Percentiles rank a stretch among this genome's conserved stretches.
These are phyloP conservation scores for Helichrysum umbraculigerum DNA, from an alignment of 129 eudicot genomes.

Conservation along the genomic window DNA sequence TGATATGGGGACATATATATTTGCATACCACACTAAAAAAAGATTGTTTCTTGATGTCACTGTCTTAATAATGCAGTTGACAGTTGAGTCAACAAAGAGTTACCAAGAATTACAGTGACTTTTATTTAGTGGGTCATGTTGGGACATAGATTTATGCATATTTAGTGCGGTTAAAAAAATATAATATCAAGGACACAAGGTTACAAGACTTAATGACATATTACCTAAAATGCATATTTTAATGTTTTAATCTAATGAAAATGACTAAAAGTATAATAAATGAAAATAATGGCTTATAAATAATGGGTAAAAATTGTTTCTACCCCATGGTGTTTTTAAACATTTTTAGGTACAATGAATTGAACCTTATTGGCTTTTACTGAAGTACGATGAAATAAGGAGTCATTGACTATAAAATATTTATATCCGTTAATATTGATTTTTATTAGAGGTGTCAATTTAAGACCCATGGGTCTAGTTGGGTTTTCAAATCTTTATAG, in stretches of 20 bases:
- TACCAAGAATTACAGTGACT: not conserved
- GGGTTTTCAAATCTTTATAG: too few species aligned
- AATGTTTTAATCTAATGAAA: too few species aligned
- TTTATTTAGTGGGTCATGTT: not conserved
- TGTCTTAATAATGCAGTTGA: constrained; percentile 12
- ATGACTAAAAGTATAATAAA: too few species aligned
- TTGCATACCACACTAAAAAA: not conserved
- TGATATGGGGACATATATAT: not conserved
- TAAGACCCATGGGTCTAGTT: too few species aligned
- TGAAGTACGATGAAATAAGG: not conserved
- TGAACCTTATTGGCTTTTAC: too few species aligned
- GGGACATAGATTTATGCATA: not conserved
- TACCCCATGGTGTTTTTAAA: too few species aligned
- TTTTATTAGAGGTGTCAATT: too few species aligned
- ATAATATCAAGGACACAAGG: constrained; percentile 2
- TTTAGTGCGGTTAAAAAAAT: not conserved
- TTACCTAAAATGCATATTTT: not conserved
- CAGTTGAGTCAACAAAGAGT: not conserved
- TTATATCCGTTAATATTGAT: not conserved
- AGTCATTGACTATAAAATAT: not conserved
- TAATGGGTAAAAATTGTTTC: not conserved
- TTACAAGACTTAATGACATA: not conserved
- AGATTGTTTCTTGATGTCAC: not conserved
- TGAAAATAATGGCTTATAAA: too few species aligned
- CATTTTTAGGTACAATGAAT: constrained; percentile 7